Evolutionary conservation across 1,284 basidiomycete genomes (phyloP), one percentile per base, ranked within the genome.

Genomic region (Moniliella sp.): DNA sequence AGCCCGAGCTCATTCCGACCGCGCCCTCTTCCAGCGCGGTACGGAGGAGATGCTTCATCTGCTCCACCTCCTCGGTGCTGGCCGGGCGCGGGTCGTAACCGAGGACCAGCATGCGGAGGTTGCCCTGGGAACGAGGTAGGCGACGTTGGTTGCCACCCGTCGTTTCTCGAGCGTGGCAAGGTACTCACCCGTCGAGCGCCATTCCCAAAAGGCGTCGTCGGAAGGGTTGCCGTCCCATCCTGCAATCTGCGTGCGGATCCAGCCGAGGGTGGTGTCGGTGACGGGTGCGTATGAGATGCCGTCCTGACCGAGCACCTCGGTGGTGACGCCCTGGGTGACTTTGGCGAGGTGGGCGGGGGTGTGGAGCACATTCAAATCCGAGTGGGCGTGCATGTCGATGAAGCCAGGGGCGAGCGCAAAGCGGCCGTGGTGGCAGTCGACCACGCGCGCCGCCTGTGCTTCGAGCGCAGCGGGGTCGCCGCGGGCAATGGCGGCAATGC

Each of bases 371-470:
- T 58, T 54, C 21, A 62, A 39, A 37, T 62, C 61, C 7, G 49
- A 54, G 37, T 62, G 61, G 3, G 61, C 61, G 42, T 62, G 61
- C 44, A 62, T 45, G 36, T 62, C 61, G 30, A 62, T 61, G 36
- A 62, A 62, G 3, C 61, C 61, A 4, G 61, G 61, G 13, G 42
- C 46, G 1, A 62, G 42, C n/a, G 40, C 36, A 5, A 18, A 30
- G 12, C 21, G 12, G 5, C 12, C 28, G 15, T 30, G 14, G 15
- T 30, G 14, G 23, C 29, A 30, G 14, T 30, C 29, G 18, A 30
- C 18, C 11, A 30, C 23, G 18, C 29, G 11, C 15, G 29, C 16
- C 14, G 14, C 8, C 21, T 23, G 8, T n/a, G 21, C 7, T 7
- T 7, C 21, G 8, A 23, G n/a, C 7, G n/a, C 21, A 23, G 7